Evolutionary conservation across 345 rosid species (phyloP), one percentile per base, ranked within the genome.

Genomic region (Murraya koenigii): DNA sequence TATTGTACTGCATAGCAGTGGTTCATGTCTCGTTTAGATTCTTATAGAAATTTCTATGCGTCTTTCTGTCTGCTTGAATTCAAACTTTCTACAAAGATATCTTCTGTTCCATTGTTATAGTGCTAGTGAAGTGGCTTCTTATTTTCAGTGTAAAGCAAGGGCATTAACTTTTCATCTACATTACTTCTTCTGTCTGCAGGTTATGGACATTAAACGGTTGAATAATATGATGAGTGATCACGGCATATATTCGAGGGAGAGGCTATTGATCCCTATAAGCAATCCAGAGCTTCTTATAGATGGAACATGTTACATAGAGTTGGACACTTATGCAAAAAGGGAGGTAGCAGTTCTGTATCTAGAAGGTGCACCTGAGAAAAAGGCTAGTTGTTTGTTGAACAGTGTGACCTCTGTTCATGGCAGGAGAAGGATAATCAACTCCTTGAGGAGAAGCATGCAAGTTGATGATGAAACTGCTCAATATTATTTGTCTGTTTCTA

Each of bases 201-300:
- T 92, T 61, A 84, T 87, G 92, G 94, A 90, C 80, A 91, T 95
- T 71, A 93, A 88, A 81, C 82, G 91, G 8, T 74, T 95, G 63
- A 95, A 95, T 83, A 95, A 92, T 85, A 92, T 92, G 93, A 93
- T 86, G 89, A 93, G 97, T 49, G 98, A 95, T 80, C 97, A 92
- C 38, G 97, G 92, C 33, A 93, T 93, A 25, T 84, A 90, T 79
- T 93, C 97, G 6, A 90, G 96, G 85, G 94, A 93, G 82, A 91
- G 98, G 77, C 82, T 95, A 26, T 83, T 95, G 69, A 91, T 95
- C 81, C 99, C 99, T 0, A 72, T 93, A 80, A 87, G 87, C 85
- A 88, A 88, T 78, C 89, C 93, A 0, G 77, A 82, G 41, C 76
- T 89, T 71, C 98, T 95, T 36, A 72, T 88, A 58, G 79, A 87